Evolutionary conservation across 495 filamentous ascomycete genomes (phyloP).

Genomic region (Hypoxylon fragiforme): DNA sequence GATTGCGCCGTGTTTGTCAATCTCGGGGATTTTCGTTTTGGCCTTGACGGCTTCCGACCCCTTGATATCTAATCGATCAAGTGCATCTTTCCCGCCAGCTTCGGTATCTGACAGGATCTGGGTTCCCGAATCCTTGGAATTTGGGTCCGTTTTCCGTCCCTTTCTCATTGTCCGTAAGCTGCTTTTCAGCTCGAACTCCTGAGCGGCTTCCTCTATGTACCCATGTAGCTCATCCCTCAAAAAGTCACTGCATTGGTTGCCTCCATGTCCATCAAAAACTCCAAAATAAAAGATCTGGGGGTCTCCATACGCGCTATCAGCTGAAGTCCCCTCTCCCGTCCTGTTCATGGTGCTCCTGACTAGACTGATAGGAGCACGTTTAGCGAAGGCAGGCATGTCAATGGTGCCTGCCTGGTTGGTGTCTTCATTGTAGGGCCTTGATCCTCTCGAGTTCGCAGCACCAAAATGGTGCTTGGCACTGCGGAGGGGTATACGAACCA

Average conservation of each 20-base stretch:
- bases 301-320: constrained; percentile 78
- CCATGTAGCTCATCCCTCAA: constrained; percentile 81
- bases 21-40: constrained; percentile 34
- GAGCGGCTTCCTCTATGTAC: constrained; percentile 80
- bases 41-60: constrained; percentile 40
- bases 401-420: constrained; percentile 93
- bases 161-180: constrained; percentile 55
- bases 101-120: constrained; percentile 17
- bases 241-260: constrained; percentile 84
- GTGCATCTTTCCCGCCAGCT: constrained; percentile 19
- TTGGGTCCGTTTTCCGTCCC: constrained; percentile 5
- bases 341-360: constrained; percentile 49
- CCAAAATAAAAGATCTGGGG: constrained; percentile 97
- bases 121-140: constrained; percentile 1
- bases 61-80: constrained; percentile 46
- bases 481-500: constrained; percentile 94
- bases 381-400: constrained; percentile 88
- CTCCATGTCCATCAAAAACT: constrained; percentile 96
- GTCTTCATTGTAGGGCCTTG: constrained; percentile 88
- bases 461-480: constrained; percentile 97
- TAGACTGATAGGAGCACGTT: constrained; percentile 71
- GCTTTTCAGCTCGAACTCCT: constrained; percentile 72
- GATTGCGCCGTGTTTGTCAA: constrained; percentile 35
- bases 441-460: constrained; percentile 74
- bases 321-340: constrained; percentile 59